Percentiles rank a stretch among this genome's conserved stretches.
phyloP scores from a whole-genome alignment of 306 rosid species.

The Medicago arabica region DNA sequence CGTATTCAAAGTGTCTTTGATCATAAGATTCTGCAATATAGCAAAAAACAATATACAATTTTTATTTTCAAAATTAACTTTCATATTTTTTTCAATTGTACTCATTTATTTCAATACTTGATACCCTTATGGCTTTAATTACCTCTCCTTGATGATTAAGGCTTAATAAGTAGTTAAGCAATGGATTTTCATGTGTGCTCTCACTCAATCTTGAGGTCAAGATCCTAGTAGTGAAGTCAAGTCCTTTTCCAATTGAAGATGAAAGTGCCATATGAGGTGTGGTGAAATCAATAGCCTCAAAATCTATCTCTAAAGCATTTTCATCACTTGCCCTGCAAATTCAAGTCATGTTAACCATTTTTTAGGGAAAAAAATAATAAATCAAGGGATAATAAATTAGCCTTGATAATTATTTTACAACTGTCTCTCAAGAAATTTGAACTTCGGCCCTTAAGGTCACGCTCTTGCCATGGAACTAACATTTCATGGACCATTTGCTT shows the following conservation, averaged over 20 bases:
- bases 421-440: not conserved
- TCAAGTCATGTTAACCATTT: conserved; percentile 18
- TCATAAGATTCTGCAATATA: conserved; percentile 77
- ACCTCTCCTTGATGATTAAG: conserved; percentile 86
- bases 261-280: conserved; percentile 73
- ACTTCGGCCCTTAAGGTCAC: not conserved
- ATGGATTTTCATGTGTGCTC: conserved; percentile 67
- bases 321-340: conserved; percentile 86
- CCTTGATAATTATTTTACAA: not conserved
- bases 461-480: too few species aligned
- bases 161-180: conserved; percentile 80
- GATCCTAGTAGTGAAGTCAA: conserved; percentile 63
- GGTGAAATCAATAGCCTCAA: conserved; percentile 74
- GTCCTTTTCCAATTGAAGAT: conserved; percentile 91
- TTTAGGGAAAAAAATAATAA: not conserved
- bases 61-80: not conserved
- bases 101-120: not conserved
- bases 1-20: conserved; percentile 69
- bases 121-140: not conserved
- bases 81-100: not conserved
- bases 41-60: not conserved
- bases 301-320: conserved; percentile 85
- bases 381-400: not conserved
- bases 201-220: conserved; percentile 62
- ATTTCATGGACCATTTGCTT: not conserved